A percentile compares a stretch with the other conserved stretches of the same genome.
These are phyloP conservation scores for Amphirosellinia nigrospora DNA, from an alignment of 495 filamentous ascomycete genomes.

Conservation along the genomic window DNA sequence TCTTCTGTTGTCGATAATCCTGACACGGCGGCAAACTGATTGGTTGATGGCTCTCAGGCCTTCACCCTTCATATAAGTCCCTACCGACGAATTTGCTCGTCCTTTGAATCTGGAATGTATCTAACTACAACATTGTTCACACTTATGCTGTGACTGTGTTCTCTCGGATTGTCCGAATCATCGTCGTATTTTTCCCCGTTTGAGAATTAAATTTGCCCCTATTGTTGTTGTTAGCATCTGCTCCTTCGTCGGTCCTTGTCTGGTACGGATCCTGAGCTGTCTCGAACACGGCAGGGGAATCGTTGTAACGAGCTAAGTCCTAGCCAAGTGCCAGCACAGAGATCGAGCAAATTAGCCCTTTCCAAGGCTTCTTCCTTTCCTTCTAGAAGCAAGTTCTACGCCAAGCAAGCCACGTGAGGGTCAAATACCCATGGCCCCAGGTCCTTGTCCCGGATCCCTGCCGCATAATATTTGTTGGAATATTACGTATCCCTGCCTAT, in stretches of 20 bases:
- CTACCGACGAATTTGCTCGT: not conserved
- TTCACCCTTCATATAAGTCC: constrained; percentile 12
- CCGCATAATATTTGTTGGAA: constrained; percentile 14
- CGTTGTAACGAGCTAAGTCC: too few species aligned
- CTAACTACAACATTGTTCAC: constrained; percentile 76
- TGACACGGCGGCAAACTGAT: constrained; percentile 19
- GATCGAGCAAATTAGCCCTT: constrained; percentile 17
- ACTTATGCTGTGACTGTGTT: constrained; percentile 69
- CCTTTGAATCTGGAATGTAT: constrained; percentile 53
- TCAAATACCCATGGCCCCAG: constrained; percentile 32
- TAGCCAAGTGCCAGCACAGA: not conserved
- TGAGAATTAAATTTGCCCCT: constrained; percentile 26
- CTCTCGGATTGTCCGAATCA: constrained; percentile 24
- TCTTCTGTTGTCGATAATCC: constrained; percentile 11
- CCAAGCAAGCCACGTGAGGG: constrained; percentile 38
- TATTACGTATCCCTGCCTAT: constrained; percentile 17
- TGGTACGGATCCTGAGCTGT: constrained; percentile 1
- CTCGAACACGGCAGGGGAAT: not conserved
- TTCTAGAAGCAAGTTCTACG: constrained; percentile 33
- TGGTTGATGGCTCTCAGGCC: constrained; percentile 5
- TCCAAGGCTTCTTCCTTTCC: constrained; percentile 14
- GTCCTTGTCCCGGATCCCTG: constrained; percentile 32
- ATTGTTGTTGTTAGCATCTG: constrained; percentile 26
- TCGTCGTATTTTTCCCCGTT: constrained; percentile 42
- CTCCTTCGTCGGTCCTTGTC: not conserved